A percentile compares a stretch with the other conserved stretches of the same genome.
Evolutionary conservation across 148 eudicot genomes (phyloP).

Genomic region (Rhododendron vialii): DNA sequence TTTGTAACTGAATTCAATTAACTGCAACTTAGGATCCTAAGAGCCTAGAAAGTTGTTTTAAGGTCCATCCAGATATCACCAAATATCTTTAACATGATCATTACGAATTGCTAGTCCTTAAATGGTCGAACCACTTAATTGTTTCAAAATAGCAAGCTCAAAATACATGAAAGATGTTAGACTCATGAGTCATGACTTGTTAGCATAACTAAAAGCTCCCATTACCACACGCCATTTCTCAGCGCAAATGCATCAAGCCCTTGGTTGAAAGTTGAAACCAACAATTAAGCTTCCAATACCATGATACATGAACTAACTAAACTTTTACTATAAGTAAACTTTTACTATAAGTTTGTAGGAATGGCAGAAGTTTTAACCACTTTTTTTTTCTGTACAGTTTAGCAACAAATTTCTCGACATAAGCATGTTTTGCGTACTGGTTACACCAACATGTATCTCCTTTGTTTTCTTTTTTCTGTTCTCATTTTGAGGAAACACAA

Average conservation of each 20-base stretch:
- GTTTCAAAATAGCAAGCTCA: background rate
- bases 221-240: background rate
- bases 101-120: background rate
- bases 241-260: background rate
- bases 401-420: background rate
- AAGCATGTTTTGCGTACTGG: background rate
- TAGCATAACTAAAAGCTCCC: background rate
- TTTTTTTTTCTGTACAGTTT: background rate
- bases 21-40: background rate
- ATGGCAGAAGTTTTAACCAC: background rate
- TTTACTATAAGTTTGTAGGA: background rate
- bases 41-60: background rate
- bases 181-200: background rate
- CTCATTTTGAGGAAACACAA: background rate
- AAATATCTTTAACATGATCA: background rate
- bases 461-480: background rate
- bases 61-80: background rate
- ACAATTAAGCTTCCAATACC: background rate
- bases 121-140: background rate
- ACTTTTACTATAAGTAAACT: background rate
- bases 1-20: background rate
- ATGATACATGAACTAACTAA: background rate
- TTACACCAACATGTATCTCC: background rate
- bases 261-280: background rate
- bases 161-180: background rate